Evolutionary conservation across 257 asterid species (phyloP).

Genomic region (Solanum ahanhuiri): DNA sequence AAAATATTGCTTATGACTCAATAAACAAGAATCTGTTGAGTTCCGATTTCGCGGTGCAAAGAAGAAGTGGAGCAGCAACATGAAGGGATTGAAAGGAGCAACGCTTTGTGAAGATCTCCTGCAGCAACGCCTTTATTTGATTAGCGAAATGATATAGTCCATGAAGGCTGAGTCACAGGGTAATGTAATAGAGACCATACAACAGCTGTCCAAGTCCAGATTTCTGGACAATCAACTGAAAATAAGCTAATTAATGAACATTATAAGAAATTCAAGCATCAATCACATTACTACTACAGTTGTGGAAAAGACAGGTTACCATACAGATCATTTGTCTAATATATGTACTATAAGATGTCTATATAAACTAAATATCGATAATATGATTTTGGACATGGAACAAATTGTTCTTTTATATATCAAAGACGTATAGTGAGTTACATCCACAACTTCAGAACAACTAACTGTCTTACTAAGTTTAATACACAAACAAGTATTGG

Average conservation of each 20-base stretch:
- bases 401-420: too few species aligned
- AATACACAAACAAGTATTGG: not conserved
- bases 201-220: too few species aligned
- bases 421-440: not conserved
- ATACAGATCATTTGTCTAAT: not conserved
- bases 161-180: too few species aligned
- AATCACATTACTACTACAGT: not conserved
- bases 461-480: not conserved
- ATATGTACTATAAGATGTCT: not conserved
- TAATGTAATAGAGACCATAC: too few species aligned
- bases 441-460: not conserved
- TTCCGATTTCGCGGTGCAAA: not conserved
- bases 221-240: not conserved
- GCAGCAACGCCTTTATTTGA: too few species aligned
- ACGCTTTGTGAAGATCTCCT: too few species aligned
- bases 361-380: not conserved
- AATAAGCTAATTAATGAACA: not conserved
- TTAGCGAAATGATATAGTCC: too few species aligned
- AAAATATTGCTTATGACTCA: too few species aligned
- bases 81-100: not conserved
- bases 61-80: not conserved
- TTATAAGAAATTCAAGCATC: not conserved
- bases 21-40: too few species aligned
- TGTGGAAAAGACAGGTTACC: too few species aligned
- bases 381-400: too few species aligned